Percentiles rank a stretch among this genome's conserved stretches.
These are phyloP conservation scores for Colletotrichum echinochloae DNA, from an alignment of 2,329 filamentous ascomycete genomes.

Conservation along the genomic window DNA sequence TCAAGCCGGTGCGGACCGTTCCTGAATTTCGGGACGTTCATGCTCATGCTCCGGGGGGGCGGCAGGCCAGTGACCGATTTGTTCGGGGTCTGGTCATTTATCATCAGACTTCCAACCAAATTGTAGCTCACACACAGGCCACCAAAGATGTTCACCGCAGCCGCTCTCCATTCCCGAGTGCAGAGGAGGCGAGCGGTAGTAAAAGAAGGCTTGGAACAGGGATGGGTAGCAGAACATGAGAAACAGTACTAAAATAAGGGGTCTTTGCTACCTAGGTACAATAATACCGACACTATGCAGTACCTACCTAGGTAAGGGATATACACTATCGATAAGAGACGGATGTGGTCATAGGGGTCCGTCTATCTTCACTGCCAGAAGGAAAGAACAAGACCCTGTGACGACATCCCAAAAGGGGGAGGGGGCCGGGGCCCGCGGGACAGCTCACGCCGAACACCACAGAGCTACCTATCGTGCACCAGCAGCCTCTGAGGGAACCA, in stretches of 20 bases:
- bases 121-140: background rate
- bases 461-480: background rate
- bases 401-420: slow-evolving; percentile 12
- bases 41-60: background rate
- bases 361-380: slow-evolving; percentile 14
- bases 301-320: too few relatives aligned
- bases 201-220: background rate
- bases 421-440: background rate
- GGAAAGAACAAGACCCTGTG: slow-evolving; percentile 13
- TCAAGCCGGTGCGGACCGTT: slow-evolving; percentile 7
- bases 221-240: background rate
- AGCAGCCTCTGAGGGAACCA: background rate
- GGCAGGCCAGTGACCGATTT: background rate
- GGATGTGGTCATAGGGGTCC: background rate
- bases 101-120: background rate
- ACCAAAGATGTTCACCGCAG: background rate
- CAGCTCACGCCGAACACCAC: slow-evolving; percentile 2
- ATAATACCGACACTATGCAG: too few relatives aligned
- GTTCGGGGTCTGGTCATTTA: background rate
- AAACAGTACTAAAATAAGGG: slow-evolving; percentile 16
- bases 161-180: background rate
- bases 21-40: slow-evolving; percentile 2
- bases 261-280: background rate
- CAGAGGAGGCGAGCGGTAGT: background rate
- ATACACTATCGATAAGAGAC: slow-evolving; percentile 20